Conservation (phyloP, 140 eudicot genomes). For the Senecio squalidus region DNA sequence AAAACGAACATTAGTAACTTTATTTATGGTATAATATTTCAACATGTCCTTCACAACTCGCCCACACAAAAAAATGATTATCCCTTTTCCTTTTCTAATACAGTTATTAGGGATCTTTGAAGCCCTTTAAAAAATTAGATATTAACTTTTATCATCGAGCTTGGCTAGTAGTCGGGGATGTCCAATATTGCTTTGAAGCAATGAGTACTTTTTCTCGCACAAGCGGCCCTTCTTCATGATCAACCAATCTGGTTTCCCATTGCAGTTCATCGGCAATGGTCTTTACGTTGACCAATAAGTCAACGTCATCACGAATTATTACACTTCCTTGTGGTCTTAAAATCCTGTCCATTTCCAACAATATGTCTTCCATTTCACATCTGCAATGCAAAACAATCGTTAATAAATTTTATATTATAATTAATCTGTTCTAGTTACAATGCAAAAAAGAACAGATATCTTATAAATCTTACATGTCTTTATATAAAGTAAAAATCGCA, state of each 20-base stretch:
- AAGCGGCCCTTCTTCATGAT: constrained; percentile 79
- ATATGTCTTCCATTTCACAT: constrained; percentile 71
- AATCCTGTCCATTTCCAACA: constrained; percentile 85
- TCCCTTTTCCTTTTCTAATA: background rate
- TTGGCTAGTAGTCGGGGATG: constrained; percentile 34
- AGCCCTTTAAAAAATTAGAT: background rate
- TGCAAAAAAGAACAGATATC: background rate
- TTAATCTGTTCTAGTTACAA: background rate
- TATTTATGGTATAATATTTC: background rate
- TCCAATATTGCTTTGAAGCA: constrained; percentile 84
- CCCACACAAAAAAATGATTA: background rate
- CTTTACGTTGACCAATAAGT: constrained; percentile 61
- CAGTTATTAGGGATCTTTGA: background rate
- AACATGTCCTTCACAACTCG: constrained; percentile 6
- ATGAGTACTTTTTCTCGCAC: constrained; percentile 68
- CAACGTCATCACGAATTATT: constrained; percentile 88
- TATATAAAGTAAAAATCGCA: constrained; percentile 64
- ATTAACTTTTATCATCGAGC: constrained; percentile 15
- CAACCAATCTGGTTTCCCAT: constrained; percentile 79
- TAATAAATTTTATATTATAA: background rate
- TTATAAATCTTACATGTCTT: constrained; percentile 45
- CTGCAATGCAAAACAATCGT: constrained; percentile 28
- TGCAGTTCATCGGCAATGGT: constrained; percentile 56
- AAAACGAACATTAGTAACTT: background rate
- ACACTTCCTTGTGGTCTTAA: constrained; percentile 86